Evolutionary conservation across 805 yeast genomes (phyloP).

Genomic region (Saccharomycopsis javanensis): DNA sequence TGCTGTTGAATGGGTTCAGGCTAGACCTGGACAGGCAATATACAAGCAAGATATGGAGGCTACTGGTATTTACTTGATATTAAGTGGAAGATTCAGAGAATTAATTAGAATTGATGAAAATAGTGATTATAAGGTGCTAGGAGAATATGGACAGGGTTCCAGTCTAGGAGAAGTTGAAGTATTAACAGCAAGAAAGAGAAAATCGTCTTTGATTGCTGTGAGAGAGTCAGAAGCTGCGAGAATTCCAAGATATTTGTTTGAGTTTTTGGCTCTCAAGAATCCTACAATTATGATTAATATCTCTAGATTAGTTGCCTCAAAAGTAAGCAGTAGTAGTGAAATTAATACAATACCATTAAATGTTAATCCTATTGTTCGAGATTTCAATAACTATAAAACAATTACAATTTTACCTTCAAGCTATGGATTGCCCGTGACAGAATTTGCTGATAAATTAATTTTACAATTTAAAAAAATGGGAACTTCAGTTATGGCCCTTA

Average conservation of each 20-base stretch:
- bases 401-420: conserved; percentile 76
- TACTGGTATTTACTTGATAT: conserved; percentile 80
- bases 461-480: conserved; percentile 67
- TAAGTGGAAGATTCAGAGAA: conserved; percentile 81
- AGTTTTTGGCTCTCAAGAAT: conserved; percentile 68
- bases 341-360: neutral
- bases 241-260: conserved; percentile 84
- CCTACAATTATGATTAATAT: conserved; percentile 90
- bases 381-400: conserved; percentile 50
- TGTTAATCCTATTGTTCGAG: conserved; percentile 20
- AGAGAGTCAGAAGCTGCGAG: conserved; percentile 91
- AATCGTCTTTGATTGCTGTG: conserved; percentile 67
- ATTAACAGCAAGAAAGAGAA: conserved; percentile 64
- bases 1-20: conserved; percentile 91
- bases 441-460: conserved; percentile 67
- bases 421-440: conserved; percentile 74
- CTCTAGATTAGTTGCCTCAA: conserved; percentile 73
- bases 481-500: conserved; percentile 64
- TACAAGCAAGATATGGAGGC: conserved; percentile 80
- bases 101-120: conserved; percentile 24
- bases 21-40: conserved; percentile 74
- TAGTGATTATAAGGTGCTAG: conserved; percentile 28
- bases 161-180: conserved; percentile 95
- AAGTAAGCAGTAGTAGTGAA: conserved; percentile 25
- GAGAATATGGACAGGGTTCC: conserved; percentile 90